A percentile compares a stretch with the other conserved stretches of the same genome.
These are phyloP conservation scores for Aspergillus asperescens DNA, from an alignment of 495 filamentous ascomycete genomes.

Conservation along the genomic window DNA sequence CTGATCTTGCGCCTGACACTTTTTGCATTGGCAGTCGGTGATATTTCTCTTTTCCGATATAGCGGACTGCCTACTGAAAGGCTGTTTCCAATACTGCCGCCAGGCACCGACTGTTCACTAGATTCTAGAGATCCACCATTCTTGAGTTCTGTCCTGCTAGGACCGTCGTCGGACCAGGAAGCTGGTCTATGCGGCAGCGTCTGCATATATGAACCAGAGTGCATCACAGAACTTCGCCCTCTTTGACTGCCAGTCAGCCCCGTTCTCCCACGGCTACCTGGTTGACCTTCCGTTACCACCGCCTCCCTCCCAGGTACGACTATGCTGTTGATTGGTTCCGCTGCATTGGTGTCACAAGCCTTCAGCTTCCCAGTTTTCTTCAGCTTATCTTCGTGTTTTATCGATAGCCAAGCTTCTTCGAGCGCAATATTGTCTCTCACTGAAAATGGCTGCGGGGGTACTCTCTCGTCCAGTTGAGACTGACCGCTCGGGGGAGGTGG, in stretches of 20 bases:
- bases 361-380: conserved; percentile 25
- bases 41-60: conserved; percentile 26
- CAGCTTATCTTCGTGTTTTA: conserved; percentile 41
- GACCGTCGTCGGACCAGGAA: conserved; percentile 5
- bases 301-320: conserved; percentile 41
- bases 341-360: conserved; percentile 31
- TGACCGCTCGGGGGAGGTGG: conserved; percentile 52
- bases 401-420: conserved; percentile 63
- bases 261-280: conserved; percentile 19
- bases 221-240: conserved; percentile 16
- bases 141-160: conserved; percentile 12
- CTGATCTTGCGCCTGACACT: conserved; percentile 20
- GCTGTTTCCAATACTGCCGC: conserved; percentile 12
- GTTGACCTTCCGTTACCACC: conserved; percentile 29
- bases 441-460: conserved; percentile 70
- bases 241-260: conserved; percentile 27
- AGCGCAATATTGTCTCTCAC: conserved; percentile 66
- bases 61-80: background rate
- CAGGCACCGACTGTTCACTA: conserved; percentile 7
- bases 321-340: conserved; percentile 33
- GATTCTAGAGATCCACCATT: conserved; percentile 11
- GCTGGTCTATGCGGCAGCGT: conserved; percentile 13
- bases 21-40: conserved; percentile 18
- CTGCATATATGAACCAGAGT: conserved; percentile 17
- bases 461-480: conserved; percentile 43